Evolutionary conservation across 2,329 filamentous ascomycete genomes (phyloP).

Genomic region (Fusarium falciforme): DNA sequence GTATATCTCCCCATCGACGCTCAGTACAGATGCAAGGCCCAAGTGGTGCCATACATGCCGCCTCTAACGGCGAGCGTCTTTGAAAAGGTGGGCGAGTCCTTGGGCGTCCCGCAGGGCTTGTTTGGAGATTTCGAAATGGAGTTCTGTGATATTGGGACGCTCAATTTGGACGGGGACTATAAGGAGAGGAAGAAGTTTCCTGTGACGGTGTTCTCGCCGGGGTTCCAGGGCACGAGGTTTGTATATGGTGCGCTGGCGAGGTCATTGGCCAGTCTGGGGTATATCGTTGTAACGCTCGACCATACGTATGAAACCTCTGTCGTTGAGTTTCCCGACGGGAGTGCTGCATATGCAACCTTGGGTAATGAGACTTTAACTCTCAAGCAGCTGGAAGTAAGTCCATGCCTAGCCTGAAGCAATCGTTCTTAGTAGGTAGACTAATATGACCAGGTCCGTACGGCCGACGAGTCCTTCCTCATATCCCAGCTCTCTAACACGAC

Average conservation of each 20-base stretch:
- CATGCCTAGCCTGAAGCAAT: background rate
- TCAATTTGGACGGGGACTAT: background rate
- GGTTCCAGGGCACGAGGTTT: constrained; percentile 53
- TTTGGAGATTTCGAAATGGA: constrained; percentile 20
- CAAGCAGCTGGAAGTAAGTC: constrained; percentile 10
- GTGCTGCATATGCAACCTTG: constrained; percentile 16
- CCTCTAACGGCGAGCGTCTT: constrained; percentile 14
- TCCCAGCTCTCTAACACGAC: constrained; percentile 39
- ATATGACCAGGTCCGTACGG: background rate
- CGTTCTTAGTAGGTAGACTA: background rate
- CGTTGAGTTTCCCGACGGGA: constrained; percentile 58
- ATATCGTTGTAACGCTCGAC: constrained; percentile 58
- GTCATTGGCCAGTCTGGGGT: constrained; percentile 58
- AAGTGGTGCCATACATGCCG: constrained; percentile 14
- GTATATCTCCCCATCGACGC: constrained; percentile 25
- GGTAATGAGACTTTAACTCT: background rate
- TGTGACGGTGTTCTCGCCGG: constrained; percentile 55
- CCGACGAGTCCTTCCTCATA: constrained; percentile 19
- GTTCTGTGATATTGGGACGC: constrained; percentile 20
- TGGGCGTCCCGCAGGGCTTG: constrained; percentile 7
- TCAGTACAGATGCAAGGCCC: background rate
- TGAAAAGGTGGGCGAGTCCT: constrained; percentile 1
- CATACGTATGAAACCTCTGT: constrained; percentile 58
- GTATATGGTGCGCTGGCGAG: constrained; percentile 56
- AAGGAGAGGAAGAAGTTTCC: constrained; percentile 3